Conservation (phyloP, 2,329 filamentous ascomycete genomes). For the Penicillium crustosum region DNA sequence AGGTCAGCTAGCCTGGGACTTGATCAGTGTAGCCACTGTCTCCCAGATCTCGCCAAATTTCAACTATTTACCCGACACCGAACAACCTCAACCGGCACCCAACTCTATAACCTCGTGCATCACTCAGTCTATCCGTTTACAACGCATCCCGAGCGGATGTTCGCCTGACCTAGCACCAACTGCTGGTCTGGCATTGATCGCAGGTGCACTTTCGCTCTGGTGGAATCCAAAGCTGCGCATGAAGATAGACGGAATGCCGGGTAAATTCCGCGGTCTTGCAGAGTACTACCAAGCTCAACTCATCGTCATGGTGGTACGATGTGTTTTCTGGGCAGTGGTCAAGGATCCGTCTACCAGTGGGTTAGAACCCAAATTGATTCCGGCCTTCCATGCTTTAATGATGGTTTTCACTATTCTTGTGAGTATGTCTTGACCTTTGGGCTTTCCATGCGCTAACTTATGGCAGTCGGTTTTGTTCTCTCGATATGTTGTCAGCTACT, state of each 20-base stretch:
- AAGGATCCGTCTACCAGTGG: constrained; percentile 40
- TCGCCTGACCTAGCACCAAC: constrained; percentile 33
- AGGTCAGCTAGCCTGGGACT: constrained; percentile 46
- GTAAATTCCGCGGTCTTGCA: constrained; percentile 43
- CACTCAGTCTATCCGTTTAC: constrained; percentile 17
- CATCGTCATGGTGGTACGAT: constrained; percentile 46
- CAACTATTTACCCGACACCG: not conserved
- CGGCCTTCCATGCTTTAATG: constrained; percentile 44
- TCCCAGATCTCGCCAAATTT: constrained; percentile 9
- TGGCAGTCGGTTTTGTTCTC: constrained; percentile 41
- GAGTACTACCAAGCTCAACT: constrained; percentile 51
- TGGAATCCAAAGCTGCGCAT: constrained; percentile 51
- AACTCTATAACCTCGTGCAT: constrained; percentile 26
- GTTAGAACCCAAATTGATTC: constrained; percentile 31
- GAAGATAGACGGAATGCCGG: constrained; percentile 44
- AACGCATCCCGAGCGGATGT: constrained; percentile 29
- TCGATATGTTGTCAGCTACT: constrained; percentile 40
- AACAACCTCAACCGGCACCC: constrained; percentile 13
- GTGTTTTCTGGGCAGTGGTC: constrained; percentile 46
- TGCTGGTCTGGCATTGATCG: constrained; percentile 42
- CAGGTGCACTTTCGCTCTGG: constrained; percentile 48
- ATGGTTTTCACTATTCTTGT: constrained; percentile 42
- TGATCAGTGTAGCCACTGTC: constrained; percentile 34
- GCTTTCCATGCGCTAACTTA: constrained; percentile 20
- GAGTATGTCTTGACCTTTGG: constrained; percentile 16